Evolutionary conservation across 257 asterid species (phyloP).

Genomic region (Galeopsis tetrahit): DNA sequence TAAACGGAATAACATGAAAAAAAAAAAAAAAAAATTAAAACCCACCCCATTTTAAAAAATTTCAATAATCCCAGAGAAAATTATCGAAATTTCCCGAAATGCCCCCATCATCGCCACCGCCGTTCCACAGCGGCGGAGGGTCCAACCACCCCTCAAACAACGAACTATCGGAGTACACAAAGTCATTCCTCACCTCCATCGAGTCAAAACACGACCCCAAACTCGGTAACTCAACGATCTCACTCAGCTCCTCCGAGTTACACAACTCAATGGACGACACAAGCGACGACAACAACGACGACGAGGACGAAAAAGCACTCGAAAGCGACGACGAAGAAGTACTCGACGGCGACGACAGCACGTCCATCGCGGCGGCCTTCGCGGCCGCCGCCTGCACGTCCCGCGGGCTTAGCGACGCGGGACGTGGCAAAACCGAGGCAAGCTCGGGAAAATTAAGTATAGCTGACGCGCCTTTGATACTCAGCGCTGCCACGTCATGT

Average conservation of each 20-base stretch:
- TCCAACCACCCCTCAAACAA: slow-evolving; percentile 60
- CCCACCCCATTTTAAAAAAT: neutral
- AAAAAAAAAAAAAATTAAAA: neutral
- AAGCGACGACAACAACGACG: slow-evolving; percentile 46
- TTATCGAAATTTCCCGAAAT: slow-evolving; percentile 40
- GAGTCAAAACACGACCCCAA: slow-evolving; percentile 51
- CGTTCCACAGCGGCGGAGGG: slow-evolving; percentile 52
- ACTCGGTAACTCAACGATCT: slow-evolving; percentile 78
- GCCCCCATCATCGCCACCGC: slow-evolving; percentile 35
- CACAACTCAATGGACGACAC: slow-evolving; percentile 48
- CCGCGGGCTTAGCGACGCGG: slow-evolving; percentile 65
- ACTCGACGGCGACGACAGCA: slow-evolving; percentile 16
- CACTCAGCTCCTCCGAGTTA: slow-evolving; percentile 59
- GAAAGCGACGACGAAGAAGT: slow-evolving; percentile 27
- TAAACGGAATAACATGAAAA: neutral
- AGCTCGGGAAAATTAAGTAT: slow-evolving; percentile 75
- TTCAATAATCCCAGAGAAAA: slow-evolving; percentile 64
- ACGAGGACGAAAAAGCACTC: slow-evolving; percentile 25
- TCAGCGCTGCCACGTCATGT: slow-evolving; percentile 83
- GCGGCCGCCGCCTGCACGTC: slow-evolving; percentile 87
- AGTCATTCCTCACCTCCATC: slow-evolving; percentile 47
- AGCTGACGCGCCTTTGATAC: slow-evolving; percentile 76
- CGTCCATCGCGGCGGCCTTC: slow-evolving; percentile 85
- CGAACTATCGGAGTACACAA: slow-evolving; percentile 48
- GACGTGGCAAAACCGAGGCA: slow-evolving; percentile 60